Percentiles rank a stretch among this genome's conserved stretches.
phyloP scores from a whole-genome alignment of 345 rosid species.

The Bretschneidera sinensis region DNA sequence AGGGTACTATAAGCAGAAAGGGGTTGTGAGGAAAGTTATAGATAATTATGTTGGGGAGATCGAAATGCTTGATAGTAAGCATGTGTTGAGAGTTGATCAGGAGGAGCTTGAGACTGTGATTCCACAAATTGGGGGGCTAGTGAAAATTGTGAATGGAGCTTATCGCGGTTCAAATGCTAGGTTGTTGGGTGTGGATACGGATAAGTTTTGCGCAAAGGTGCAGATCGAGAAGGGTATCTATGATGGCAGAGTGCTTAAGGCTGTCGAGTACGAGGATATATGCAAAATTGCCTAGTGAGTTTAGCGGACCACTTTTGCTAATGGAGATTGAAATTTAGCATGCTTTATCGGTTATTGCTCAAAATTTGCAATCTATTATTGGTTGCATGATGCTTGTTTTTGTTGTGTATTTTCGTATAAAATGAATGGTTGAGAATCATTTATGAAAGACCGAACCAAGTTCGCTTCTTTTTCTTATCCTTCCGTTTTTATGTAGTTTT shows the following conservation, averaged over 20 bases:
- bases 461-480: background rate
- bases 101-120: slow-evolving; percentile 96
- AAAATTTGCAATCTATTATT: background rate
- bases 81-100: slow-evolving; percentile 80
- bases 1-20: slow-evolving; percentile 91
- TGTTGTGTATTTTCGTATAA: background rate
- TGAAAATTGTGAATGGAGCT: slow-evolving; percentile 86
- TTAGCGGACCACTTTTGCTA: background rate
- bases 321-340: background rate
- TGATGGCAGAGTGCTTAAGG: slow-evolving; percentile 80
- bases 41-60: slow-evolving; percentile 85
- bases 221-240: slow-evolving; percentile 92
- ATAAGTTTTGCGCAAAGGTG: slow-evolving; percentile 75
- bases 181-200: slow-evolving; percentile 73
- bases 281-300: slow-evolving; percentile 61
- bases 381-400: background rate
- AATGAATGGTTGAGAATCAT: background rate
- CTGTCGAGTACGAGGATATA: slow-evolving; percentile 85
- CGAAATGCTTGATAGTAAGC: slow-evolving; percentile 79
- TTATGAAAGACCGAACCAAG: background rate
- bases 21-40: slow-evolving; percentile 73
- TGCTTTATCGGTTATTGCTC: background rate
- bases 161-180: slow-evolving; percentile 78
- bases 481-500: no score
- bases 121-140: slow-evolving; percentile 75